Base-by-base conservation (phyloP, 345 rosid genomes). In the Gossypium stocksii region DNA sequence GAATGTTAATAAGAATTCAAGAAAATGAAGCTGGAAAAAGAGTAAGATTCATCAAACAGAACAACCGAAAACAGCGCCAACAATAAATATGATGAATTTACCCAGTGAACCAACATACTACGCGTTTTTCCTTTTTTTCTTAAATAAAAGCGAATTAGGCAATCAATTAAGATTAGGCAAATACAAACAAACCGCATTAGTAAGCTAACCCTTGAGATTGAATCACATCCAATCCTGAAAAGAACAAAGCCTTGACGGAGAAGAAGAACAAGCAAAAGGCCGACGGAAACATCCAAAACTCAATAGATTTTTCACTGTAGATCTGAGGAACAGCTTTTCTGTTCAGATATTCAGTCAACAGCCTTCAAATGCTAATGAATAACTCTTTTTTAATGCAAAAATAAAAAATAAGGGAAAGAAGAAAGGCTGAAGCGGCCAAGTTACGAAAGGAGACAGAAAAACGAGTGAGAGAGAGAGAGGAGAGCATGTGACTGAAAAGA, bases 401-500 rank as follows among this genome's bases (percentile, higher is more conserved):
- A 51, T 45, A 41, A 72, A 38, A 66, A 74, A 71, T 75, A 77
- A 69, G 19, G 57, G 70, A 59, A 11, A 41, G 81, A 71, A 23
- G 68, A 71, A 81, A 75, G 77, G 38, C 8, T 22, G 66, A 58
- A 58, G 64, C 66, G 49, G 52, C 76, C 10, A 29, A 29, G 60
- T 62, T n/a, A n/a, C 12, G 45, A 38, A 48, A 61, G 12, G 45
- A 63, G 51, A 63, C 34, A 51, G 62, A 22, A 51, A 15, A 64
- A 23, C 19, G 59, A 62, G 60, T 60, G 27, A 23, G 71, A 80
- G 76, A 41, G 74, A 72, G 77, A 70, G 78, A 62, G 56, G 74
- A 72, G 63, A 56, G 82, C 94, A 88, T 88, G 90, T 88, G 90
- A 83, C 20, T 77, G 78, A 73, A 63, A 71, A 52, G 80, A 52